Base-by-base conservation (phyloP, 2,329 filamentous ascomycete species). In the Immersiporthe knoxdaviesiana region DNA sequence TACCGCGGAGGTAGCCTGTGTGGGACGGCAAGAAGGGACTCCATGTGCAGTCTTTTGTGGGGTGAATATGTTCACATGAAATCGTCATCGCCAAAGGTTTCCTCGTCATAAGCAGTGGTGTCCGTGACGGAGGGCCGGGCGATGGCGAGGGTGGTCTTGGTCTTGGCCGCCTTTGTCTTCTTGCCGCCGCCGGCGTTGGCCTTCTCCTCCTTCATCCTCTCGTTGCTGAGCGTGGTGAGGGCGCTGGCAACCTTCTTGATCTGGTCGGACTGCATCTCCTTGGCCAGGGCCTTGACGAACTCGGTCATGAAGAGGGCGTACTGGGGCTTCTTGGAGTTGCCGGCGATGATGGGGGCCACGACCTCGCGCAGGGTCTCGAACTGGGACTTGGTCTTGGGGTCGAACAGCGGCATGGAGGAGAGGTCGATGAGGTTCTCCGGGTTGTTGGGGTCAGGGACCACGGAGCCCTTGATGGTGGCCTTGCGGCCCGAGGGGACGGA, bases 161-260 rank as follows among this genome's bases (percentile, higher is more conserved):
- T 97, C 89, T 98, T 98, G 72, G 93, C 92, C 5, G 94, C 94
- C 88, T 98, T 98, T 75, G 86, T 90, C 89, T 98, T 99, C 92
- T 98, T 99, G 76, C 91, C 92, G 67, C 92, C 90, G 86, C 97
- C 97, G 73, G 97, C 93, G 3, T 92, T 89, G 4, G 91, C 90
- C 87, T 98, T 97, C 87, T 99, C 96, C 81, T 97, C 94, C 85
- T 94, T 97, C 91, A 98, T 91, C 87, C 97, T 97, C 88, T 98
- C 96, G 79, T 99, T 99, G 78, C 93, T 88, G 68, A 97, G 86
- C 6, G 94, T 91, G n/a, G 94, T 97, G 76, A 99, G 82, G 6
- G 88, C 87, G 80, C 92, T 97, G 16, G 93, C 89, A 73, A 97
- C 88, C 86, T 98, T 98, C 88, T 98, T 97, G 82, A 98, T 94